Base-by-base conservation (phyloP, 768 basidiomycete genomes). In the Collybia nuda region DNA sequence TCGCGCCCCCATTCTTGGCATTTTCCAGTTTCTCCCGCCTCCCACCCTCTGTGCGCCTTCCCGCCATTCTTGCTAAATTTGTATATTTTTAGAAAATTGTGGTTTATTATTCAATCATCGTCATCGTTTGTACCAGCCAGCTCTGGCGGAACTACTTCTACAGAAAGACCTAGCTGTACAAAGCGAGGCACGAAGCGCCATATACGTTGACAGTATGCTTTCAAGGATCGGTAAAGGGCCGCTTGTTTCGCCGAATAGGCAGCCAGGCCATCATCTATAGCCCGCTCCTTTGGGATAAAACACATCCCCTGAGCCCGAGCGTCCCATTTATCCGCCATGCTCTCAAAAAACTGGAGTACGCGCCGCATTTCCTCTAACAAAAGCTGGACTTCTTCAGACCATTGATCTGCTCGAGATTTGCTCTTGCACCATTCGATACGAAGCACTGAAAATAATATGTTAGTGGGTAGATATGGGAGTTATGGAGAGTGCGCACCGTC, bases 311-410 rank as follows among this genome's bases (percentile, higher is more conserved):
- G 29, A 15, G 21, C 44, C 8, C 29, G 26, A 8, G 4, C 9
- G 2, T 46, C 11, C 44, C 44, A 46, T 32, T 15, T 6, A 17
- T 32, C n/a, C 1, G 18, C 29, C 19, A 19, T 7, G n/a, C 26
- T 32, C 9, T 17, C 17, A 21, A 46, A 37, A 35, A 49, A 49
- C 14, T 18, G 17, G 23, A 23, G 37, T 19, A 49, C 48, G 24
- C 40, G 40, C 21, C 39, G 37, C 48, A 49, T 49, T 40, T 49
- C 48, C 38, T 48, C 47, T 37, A 18, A 37, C 14, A 48, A n/a
- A n/a, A n/a, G n/a, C n/a, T n/a, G n/a, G n/a, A n/a, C n/a, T n/a
- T n/a, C n/a, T n/a, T n/a, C n/a, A 26, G 22, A 40, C 24, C 17
- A 39, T 17, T 37, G 9, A 18, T 23, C 22, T 22, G 44, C 44